phyloP scores from a whole-genome alignment of 1,284 basidiomycete species.

The Leccinum glutinopallens region DNA sequence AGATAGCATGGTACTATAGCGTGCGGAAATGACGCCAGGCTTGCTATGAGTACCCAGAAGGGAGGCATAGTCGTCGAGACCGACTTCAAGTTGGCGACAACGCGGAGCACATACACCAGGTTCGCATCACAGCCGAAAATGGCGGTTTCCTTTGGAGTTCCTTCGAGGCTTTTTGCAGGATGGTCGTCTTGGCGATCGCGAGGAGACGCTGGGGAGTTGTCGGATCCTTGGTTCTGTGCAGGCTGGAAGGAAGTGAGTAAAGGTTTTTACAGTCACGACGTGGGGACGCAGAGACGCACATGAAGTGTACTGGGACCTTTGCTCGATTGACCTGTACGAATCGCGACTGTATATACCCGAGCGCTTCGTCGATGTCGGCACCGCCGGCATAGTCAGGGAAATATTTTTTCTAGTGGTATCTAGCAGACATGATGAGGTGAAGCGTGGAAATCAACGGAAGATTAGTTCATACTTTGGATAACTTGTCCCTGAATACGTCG shows the following conservation, averaged over 20 bases:
- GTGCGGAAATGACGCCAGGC: background rate
- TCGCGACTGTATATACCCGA: background rate
- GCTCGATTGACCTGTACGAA: constrained; percentile 2
- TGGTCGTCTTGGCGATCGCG: background rate
- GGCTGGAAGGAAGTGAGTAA: background rate
- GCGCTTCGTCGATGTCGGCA: constrained; percentile 3
- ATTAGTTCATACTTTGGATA: constrained; percentile 10
- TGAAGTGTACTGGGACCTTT: background rate
- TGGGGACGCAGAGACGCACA: constrained; percentile 3
- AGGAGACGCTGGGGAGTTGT: background rate
- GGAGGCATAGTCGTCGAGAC: background rate
- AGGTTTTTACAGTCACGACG: background rate
- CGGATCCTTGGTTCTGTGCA: background rate
- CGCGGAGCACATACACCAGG: background rate
- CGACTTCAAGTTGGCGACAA: background rate
- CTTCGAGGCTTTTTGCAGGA: background rate
- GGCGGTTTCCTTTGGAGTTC: background rate
- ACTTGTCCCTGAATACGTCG: constrained; percentile 10
- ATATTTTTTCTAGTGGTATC: constrained; percentile 13
- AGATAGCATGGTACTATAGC: background rate
- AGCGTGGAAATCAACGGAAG: background rate
- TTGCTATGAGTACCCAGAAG: background rate
- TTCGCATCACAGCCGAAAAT: background rate
- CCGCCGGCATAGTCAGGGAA: constrained; percentile 8
- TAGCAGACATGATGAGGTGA: background rate